A percentile compares a stretch with the other conserved stretches of the same genome.
phyloP scores from a whole-genome alignment of 345 rosid species.

The Syzygium aqueum region DNA sequence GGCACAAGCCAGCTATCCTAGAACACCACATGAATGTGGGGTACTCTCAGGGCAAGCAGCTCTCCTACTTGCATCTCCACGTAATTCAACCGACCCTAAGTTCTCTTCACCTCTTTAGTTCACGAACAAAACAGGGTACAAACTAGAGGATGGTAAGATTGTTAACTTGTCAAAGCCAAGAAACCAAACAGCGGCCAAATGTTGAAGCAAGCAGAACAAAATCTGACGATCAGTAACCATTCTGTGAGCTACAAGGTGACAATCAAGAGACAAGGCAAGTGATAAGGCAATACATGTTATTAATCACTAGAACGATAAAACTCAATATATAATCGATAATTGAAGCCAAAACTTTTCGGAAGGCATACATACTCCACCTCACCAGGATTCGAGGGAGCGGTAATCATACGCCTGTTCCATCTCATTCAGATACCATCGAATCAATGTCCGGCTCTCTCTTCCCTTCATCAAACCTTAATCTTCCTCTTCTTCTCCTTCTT shows the following conservation, averaged over 20 bases:
- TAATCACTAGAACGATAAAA: neutral
- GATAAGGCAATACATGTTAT: neutral
- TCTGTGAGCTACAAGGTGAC: neutral
- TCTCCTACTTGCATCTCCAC: neutral
- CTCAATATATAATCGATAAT: neutral
- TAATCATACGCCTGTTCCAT: neutral
- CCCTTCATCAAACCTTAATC: neutral
- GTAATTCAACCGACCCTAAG: neutral
- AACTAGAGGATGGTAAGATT: neutral
- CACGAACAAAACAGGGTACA: neutral
- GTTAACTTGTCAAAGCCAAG: neutral
- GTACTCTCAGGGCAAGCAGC: neutral
- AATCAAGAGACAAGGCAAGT: neutral
- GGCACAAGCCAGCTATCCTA: neutral
- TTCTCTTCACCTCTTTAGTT: neutral
- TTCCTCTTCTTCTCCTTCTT: conserved; percentile 1
- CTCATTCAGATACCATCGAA: neutral
- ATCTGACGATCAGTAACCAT: neutral
- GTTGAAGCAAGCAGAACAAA: neutral
- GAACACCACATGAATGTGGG: neutral
- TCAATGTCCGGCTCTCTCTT: neutral
- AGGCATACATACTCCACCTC: neutral
- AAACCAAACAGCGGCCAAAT: neutral
- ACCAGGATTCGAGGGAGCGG: neutral
- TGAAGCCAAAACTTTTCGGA: neutral